Evolutionary conservation across 73 alveolate genomes (phyloP).

Genomic region (Uronychia setigera): DNA sequence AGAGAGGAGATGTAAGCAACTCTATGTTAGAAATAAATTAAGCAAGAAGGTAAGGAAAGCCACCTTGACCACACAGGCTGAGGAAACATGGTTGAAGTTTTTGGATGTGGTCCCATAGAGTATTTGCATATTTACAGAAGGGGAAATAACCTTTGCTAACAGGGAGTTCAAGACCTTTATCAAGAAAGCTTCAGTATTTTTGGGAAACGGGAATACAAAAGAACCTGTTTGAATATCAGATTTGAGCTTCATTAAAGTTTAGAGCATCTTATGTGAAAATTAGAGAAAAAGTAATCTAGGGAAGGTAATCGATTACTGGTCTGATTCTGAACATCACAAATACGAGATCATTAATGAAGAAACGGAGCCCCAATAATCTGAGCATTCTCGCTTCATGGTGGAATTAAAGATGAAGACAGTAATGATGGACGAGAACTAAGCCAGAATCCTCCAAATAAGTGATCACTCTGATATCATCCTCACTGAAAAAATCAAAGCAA

Average conservation of each 20-base stretch:
- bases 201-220: not conserved
- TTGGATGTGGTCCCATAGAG: not conserved
- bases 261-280: not conserved
- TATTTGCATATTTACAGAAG: not conserved
- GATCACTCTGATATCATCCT: not conserved
- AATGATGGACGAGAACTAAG: not conserved
- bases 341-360: not conserved
- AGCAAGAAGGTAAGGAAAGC: not conserved
- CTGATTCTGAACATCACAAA: not conserved
- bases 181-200: too few relatives aligned
- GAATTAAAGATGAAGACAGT: not conserved
- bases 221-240: not conserved
- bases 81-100: not conserved
- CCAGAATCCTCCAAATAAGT: not conserved
- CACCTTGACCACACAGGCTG: not conserved
- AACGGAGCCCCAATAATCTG: too few relatives aligned
- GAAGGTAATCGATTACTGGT: not conserved
- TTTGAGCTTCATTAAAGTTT: not conserved
- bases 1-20: not conserved
- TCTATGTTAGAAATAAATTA: not conserved
- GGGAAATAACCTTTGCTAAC: not conserved
- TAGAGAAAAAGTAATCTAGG: not conserved
- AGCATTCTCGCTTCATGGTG: not conserved
- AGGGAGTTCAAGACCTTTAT: not conserved
- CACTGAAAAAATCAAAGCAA: constrained; percentile 6